These are phyloP conservation scores for Citrus maxima DNA, from an alignment of 345 rosid genomes.

Conservation along the genomic window DNA sequence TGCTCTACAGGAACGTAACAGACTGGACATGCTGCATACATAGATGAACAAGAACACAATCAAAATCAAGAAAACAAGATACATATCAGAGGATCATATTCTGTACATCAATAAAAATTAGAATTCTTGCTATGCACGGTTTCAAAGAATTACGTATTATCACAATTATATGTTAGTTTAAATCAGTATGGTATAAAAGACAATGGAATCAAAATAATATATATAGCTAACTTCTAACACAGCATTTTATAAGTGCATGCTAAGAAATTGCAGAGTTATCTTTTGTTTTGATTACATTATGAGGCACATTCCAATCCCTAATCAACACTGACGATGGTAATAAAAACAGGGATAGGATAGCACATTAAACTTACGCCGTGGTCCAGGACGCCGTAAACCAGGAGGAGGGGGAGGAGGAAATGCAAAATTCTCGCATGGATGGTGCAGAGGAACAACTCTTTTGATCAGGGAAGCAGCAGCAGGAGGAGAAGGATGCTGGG, in stretches of 20 bases:
- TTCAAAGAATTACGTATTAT: neutral
- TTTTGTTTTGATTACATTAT: neutral
- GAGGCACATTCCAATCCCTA: conserved; percentile 3
- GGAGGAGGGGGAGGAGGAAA: conserved; percentile 90
- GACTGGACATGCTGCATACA: conserved; percentile 71
- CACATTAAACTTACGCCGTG: conserved; percentile 54
- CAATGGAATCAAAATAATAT: neutral
- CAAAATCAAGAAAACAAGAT: neutral
- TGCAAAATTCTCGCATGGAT: conserved; percentile 65
- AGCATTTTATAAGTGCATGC: neutral
- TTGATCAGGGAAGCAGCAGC: neutral
- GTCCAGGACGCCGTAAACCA: conserved; percentile 57
- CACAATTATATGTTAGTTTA: neutral
- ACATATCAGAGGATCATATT: neutral
- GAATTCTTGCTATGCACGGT: neutral
- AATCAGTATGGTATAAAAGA: neutral
- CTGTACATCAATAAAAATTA: neutral
- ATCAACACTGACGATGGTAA: neutral
- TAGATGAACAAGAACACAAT: conserved; percentile 13
- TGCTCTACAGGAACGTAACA: conserved; percentile 73
- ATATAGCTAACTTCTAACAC: neutral
- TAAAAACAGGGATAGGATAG: conserved; percentile 4
- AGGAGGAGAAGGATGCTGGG: conserved; percentile 28
- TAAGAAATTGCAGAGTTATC: neutral
- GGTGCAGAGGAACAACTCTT: conserved; percentile 19